Base-by-base conservation (phyloP, 2,329 filamentous ascomycete species). In the Alternaria gansuensis region DNA sequence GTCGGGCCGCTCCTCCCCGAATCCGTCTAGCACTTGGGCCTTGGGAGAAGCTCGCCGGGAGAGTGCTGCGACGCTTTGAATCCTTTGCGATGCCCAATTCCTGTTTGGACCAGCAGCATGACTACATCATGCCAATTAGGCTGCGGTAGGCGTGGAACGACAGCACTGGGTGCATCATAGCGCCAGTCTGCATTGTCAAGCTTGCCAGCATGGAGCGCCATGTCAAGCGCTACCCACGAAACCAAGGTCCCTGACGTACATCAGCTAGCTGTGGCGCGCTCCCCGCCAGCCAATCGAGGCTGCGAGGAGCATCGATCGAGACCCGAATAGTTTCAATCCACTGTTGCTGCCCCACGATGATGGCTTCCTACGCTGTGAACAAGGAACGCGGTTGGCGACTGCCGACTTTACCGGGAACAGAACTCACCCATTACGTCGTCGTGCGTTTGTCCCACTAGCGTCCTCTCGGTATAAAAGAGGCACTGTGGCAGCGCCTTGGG, bases 341-440 rank as follows among this genome's bases (percentile, higher is more conserved):
- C 52, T 56, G 48, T 53, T 56, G 33, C 21, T 34, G 39, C 44
- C 49, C 49, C 40, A 54, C 55, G 36, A 37, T 55, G 56, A 24
- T 29, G 34, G 34, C 50, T 37, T 37, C 41, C 21, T 41, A 7
- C 53, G 21, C 41, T 46, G 33, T 17, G 41, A 46, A 23, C 51
- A 59, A 40, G 26, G 39, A 46, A 43, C 31, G 41, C 33, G 33
- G 48, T n/a, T 23, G 23, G 21, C 28, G 28, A 24, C 31, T 51
- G 44, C 57, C 39, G 44, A 13, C 17, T 26, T 44, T 13, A 14
- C 51, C 31, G 43, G 52, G 46, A 31, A 51, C 34, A 54, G 52
- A 43, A 46, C 31, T 61, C 49, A 3, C 65, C 63, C 53, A 69
- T 71, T 69, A 71, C 67, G 68, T 71, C 65, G 67, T 64, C 51